Conservation (phyloP, 164 flowering plant species). For the Cinnamomum micranthum region DNA sequence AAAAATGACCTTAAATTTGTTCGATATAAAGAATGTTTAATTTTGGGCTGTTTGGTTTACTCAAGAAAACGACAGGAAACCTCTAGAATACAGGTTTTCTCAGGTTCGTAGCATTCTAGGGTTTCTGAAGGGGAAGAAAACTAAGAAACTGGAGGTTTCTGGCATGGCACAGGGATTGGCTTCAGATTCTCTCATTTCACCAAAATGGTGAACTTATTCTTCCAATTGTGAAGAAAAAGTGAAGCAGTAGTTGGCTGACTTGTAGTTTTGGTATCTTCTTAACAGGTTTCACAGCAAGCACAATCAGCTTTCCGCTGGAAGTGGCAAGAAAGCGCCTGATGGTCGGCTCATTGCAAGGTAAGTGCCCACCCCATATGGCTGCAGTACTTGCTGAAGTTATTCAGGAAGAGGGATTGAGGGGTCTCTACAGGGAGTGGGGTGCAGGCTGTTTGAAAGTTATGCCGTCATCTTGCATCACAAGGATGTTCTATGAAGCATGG, state of each 20-base stretch:
- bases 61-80: no score
- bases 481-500: conserved; percentile 99
- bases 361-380: conserved; percentile 83
- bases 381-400: conserved; percentile 85
- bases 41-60: no score
- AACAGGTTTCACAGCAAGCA: conserved; percentile 94
- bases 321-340: conserved; percentile 91
- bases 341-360: conserved; percentile 90
- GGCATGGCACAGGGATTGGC: no score
- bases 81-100: no score
- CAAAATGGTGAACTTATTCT: no score
- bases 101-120: no score
- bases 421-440: conserved; percentile 98
- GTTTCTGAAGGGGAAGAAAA: no score
- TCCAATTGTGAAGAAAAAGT: no score
- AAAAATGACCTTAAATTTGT: no score
- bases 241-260: background rate
- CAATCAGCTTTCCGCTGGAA: conserved; percentile 90
- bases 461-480: conserved; percentile 95
- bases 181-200: no score
- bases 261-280: background rate
- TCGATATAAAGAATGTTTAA: no score
- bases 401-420: conserved; percentile 62
- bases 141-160: no score
- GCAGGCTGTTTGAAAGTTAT: conserved; percentile 92